Base-by-base conservation (phyloP, 2,329 filamentous ascomycete species). In the Fusarium austroafricanum region DNA sequence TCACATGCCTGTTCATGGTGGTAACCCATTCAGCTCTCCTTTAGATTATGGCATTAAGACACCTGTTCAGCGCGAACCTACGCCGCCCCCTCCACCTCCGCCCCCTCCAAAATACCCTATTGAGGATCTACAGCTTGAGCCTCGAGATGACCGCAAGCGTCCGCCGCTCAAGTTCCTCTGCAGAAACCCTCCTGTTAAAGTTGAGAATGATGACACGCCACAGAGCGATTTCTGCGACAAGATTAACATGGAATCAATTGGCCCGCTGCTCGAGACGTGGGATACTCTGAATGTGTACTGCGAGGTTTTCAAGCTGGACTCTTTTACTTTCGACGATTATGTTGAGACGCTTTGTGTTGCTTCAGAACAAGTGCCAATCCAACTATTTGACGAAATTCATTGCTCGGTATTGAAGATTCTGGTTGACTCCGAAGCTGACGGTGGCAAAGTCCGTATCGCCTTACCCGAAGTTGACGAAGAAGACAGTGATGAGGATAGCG, bases 231-330 rank as follows among this genome's bases (percentile, higher is more conserved):
- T 61, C 3, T 62, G 71, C 14, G 65, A 74, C 17, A 87, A 89
- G 38, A 89, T 98, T 54, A 82, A 90, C 20, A 96, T 95, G 88
- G 89, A 91, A 72, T 95, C 93, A 5, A 88, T 97, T n/a, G 94
- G 94, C 0, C 86, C 89, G 4, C 82, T 98, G 17, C 81, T 99
- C 23, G 95, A 97, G 79, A 93, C 92, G 0, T 99, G 96, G 96
- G 94, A 97, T 73, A 97, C 94, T 0, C 84, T 99, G 33, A 99
- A 97, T 74, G 95, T 99, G n/a, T 97, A 97, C 76, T 97, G 94
- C 75, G 93, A 97, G 74, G 91, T 97, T 18, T 97, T 97, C 75
- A 89, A 93, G 74, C 85, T 99, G 26, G 96, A 99, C 78, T 98
- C 95, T 0, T 99, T 99, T 76, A 98, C 95, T 0, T 96, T 98